Conservation (phyloP, 768 basidiomycete genomes). For the Royoungia palumana region DNA sequence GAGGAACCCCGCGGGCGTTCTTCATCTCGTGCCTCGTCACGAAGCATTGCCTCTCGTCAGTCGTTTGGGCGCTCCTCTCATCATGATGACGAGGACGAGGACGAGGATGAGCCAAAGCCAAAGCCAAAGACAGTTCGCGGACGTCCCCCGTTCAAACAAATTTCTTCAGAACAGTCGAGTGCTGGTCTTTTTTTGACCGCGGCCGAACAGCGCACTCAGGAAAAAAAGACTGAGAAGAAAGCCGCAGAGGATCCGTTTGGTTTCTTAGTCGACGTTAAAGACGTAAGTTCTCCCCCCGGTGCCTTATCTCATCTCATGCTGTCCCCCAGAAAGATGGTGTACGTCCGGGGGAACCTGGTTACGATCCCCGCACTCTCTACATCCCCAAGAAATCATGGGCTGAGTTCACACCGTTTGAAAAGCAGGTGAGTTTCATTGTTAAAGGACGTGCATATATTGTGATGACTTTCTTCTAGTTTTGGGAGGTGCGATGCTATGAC, state of each 20-base stretch:
- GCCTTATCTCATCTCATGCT: background rate
- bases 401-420: constrained; percentile 92
- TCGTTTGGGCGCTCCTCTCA: constrained; percentile 36
- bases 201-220: constrained; percentile 72
- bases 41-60: constrained; percentile 29
- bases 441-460: background rate
- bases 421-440: constrained; percentile 50
- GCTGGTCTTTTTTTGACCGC: constrained; percentile 66
- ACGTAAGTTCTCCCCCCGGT: constrained; percentile 44
- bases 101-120: constrained; percentile 28
- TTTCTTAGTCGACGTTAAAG: constrained; percentile 69
- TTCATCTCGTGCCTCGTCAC: constrained; percentile 52
- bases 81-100: constrained; percentile 37
- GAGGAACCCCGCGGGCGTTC: constrained; percentile 47
- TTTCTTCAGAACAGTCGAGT: constrained; percentile 25
- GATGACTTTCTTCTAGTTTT: constrained; percentile 47
- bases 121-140: constrained; percentile 36
- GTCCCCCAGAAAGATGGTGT: constrained; percentile 71
- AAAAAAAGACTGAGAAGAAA: constrained; percentile 82
- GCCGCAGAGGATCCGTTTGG: constrained; percentile 70
- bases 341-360: constrained; percentile 75
- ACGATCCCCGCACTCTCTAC: constrained; percentile 85
- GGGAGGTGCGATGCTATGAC: constrained; percentile 51
- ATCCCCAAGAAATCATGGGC: constrained; percentile 77
- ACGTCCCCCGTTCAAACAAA: constrained; percentile 33